Evolutionary conservation across 768 basidiomycete species (phyloP), one percentile per base, ranked within the genome.

Genomic region (Podaxis sp.): DNA sequence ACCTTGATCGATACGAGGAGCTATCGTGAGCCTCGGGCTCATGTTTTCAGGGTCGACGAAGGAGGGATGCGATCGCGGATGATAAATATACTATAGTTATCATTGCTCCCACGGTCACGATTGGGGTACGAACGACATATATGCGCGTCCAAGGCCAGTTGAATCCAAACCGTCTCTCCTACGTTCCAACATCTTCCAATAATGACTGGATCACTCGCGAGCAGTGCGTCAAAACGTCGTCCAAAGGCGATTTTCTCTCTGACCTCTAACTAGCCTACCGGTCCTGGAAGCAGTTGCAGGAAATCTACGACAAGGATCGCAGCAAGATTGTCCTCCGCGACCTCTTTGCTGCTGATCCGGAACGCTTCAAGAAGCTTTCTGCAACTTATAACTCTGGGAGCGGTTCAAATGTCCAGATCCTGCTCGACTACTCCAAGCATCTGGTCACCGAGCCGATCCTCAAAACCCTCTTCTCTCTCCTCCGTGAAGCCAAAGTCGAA

Each of bases 391-490:
- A 81, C 44, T 86, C 91, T 26, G 71, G 83, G 6, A 80, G 80
- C 48, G 88, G 89, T 54, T 82, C 88, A 7, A 80, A 82, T 64
- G 88, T 89, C 57, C 89, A 90, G 56, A 84, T 99, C 80, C 85
- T 99, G 64, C 83, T 97, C 72, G 96, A 99, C 77, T 96, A 92
- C 80, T 97, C 95, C 72, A 99, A 99, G 79, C 96, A 99, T 80
- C 78, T 98, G 68, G 86, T 99, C 81, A 94, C 90, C 63, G 80
- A 92, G 71, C 87, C 91, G 60, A 88, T 98, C 76, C 82, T 96
- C 65, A 76, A 83, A 41, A 83, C 86, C 4, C 87, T 99, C 53
- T 81, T 99, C 67, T 74, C 80, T 13, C 88, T 99, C 63, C 93
- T 87, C 28, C 83, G 86, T 63, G 96, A 99, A 76, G 95, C 96